These are phyloP conservation scores for Arachnomyces sp. DNA, from an alignment of 2,329 filamentous ascomycete species.

Conservation along the genomic window DNA sequence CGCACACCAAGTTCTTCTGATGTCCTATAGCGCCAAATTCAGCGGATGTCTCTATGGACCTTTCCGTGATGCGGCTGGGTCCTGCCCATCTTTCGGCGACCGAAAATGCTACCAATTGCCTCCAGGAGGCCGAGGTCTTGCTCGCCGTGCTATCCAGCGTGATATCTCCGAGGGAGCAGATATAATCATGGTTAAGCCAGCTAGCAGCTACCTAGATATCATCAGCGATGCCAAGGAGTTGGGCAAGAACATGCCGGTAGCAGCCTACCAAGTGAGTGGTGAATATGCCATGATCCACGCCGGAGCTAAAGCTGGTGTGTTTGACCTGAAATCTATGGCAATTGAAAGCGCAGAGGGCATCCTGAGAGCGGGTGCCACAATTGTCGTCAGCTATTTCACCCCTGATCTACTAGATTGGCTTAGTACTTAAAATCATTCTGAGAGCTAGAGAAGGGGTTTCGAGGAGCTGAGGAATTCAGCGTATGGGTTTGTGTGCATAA, in stretches of 20 bases:
- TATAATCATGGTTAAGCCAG: conserved; percentile 98
- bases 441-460: too few species aligned
- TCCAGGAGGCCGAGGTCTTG: conserved; percentile 82
- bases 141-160: conserved; percentile 77
- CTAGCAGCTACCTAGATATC: conserved; percentile 91
- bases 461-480: too few species aligned
- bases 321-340: conserved; percentile 88
- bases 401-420: conserved; percentile 66
- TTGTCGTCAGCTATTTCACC: conserved; percentile 90
- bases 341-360: conserved; percentile 94
- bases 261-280: conserved; percentile 93
- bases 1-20: conserved; percentile 81
- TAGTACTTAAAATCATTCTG: conserved; percentile 9
- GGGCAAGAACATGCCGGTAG: conserved; percentile 81
- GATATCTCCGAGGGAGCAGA: conserved; percentile 93
- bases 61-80: conserved; percentile 93
- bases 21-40: conserved; percentile 98
- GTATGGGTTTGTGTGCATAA: too few species aligned
- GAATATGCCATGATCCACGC: conserved; percentile 98
- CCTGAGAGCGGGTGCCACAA: conserved; percentile 82
- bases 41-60: conserved; percentile 93
- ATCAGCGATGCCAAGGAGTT: conserved; percentile 96
- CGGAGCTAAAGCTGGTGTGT: conserved; percentile 89
- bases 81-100: conserved; percentile 84
- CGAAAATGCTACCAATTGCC: conserved; percentile 95